Base-by-base conservation (phyloP, 139 green algal genomes). In the Zygnema circumcarinatum region DNA sequence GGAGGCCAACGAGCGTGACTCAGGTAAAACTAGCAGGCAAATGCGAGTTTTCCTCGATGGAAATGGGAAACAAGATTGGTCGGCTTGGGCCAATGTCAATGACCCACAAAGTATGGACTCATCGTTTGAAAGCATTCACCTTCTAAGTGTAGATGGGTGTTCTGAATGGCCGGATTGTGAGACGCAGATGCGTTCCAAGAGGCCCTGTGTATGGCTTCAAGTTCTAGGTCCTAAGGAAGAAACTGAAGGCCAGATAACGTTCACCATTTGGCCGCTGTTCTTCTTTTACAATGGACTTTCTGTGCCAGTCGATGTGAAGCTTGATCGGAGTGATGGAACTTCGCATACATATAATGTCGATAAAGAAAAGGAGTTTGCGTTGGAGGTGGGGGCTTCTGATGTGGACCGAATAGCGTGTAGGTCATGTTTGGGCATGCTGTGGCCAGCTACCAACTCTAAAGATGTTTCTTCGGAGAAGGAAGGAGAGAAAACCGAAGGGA, bases 231-330 rank as follows among this genome's bases (percentile, higher is more conserved):
- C 69, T 25, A 78, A 41, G 11, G 69, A 39, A 16, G 69, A 78
- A 41, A 78, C 7, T 39, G 69, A 16, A n/a, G 69, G 35, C 7
- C 69, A 78, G 69, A 41, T 78, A 41, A 78, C 7, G 3, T 39
- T 78, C 7, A 78, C 69, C 11, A 16, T 41, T 41, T 78, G 69
- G 69, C 69, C 69, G 7, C 69, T 78, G 7, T 78, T 78, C 69
- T 78, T 78, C 69, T 78, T 78, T 20, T 39, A 39, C 69, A 78
- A 41, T 41, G 69, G 69, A 11, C 36, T 78, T 39, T 41, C 35
- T 78, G 7, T 78, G 11, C 35, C 69, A 22, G 7, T 78, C 7
- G 69, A 78, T 11, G 69, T 78, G 7, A 39, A 41, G 47, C 47
- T 62, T 62, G 47, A 62, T 7, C 47, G 47, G 7, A 16, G 47